Percentiles rank a stretch among this genome's conserved stretches.
These are phyloP conservation scores for Annulohypoxylon truncatum DNA, from an alignment of 2,329 filamentous ascomycete species.

Conservation along the genomic window DNA sequence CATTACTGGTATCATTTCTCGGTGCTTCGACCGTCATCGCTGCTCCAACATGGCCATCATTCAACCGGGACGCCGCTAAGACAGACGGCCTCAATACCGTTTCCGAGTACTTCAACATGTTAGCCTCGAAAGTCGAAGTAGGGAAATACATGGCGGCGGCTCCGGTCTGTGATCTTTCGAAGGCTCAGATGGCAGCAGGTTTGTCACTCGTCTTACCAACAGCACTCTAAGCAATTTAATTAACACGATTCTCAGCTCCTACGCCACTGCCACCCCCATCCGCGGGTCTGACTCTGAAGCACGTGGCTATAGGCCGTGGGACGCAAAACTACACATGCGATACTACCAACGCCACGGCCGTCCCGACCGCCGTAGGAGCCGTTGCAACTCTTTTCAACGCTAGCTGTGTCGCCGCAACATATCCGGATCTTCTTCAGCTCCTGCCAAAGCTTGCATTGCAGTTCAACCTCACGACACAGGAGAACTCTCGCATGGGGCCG, in stretches of 20 bases:
- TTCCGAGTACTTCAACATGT: slow-evolving; percentile 70
- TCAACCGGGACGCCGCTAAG: slow-evolving; percentile 55
- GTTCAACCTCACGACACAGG: slow-evolving; percentile 64
- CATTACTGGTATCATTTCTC: slow-evolving; percentile 60
- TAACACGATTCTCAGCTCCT: slow-evolving; percentile 58
- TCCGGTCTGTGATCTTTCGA: slow-evolving; percentile 66
- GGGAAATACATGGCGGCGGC: slow-evolving; percentile 56
- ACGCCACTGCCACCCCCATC: slow-evolving; percentile 70
- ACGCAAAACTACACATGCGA: slow-evolving; percentile 95
- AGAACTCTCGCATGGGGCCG: slow-evolving; percentile 59
- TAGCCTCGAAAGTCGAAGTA: slow-evolving; percentile 66
- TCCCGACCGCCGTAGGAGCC: slow-evolving; percentile 76
- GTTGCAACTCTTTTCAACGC: slow-evolving; percentile 89
- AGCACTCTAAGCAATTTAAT: slow-evolving; percentile 15
- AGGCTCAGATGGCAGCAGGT: slow-evolving; percentile 64
- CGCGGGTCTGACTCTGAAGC: slow-evolving; percentile 71
- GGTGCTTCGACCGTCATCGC: slow-evolving; percentile 57
- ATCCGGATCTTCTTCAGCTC: slow-evolving; percentile 72
- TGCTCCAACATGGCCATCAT: slow-evolving; percentile 60
- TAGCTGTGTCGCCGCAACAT: slow-evolving; percentile 78
- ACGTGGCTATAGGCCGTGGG: slow-evolving; percentile 87
- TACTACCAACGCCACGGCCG: slow-evolving; percentile 66
- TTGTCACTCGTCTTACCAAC: slow-evolving; percentile 43
- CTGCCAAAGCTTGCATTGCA: slow-evolving; percentile 76
- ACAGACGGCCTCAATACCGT: slow-evolving; percentile 60